A percentile compares a stretch with the other conserved stretches of the same genome.
These are phyloP conservation scores for Trichosporon sp. DNA, from an alignment of 1,284 basidiomycete genomes.

Conservation along the genomic window DNA sequence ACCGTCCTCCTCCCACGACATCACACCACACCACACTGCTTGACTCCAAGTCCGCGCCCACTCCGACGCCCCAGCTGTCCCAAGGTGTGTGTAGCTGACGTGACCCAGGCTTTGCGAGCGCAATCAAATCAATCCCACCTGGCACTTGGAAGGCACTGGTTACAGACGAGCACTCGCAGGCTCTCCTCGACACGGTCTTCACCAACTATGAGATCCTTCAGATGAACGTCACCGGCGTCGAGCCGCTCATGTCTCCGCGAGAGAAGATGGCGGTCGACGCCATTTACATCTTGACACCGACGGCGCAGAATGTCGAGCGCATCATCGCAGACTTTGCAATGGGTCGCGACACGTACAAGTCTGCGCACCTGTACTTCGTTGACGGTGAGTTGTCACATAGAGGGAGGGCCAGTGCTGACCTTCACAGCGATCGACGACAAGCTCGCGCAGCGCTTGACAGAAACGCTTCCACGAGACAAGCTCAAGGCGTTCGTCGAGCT, in stretches of 20 bases:
- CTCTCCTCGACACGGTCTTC: constrained; percentile 75
- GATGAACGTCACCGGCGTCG: constrained; percentile 75
- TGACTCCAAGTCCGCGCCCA: neutral
- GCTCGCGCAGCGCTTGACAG: constrained; percentile 65
- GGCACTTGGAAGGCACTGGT: constrained; percentile 94
- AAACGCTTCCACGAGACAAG: constrained; percentile 40
- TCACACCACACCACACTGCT: neutral
- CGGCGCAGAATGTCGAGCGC: constrained; percentile 85
- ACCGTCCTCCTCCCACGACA: neutral
- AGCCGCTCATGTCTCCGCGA: constrained; percentile 52
- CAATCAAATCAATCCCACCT: constrained; percentile 60
- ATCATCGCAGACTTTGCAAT: constrained; percentile 76
- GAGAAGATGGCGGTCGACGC: constrained; percentile 53
- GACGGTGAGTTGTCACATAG: constrained; percentile 84
- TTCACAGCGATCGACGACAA: constrained; percentile 54
- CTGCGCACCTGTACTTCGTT: constrained; percentile 88
- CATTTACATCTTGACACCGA: constrained; percentile 91
- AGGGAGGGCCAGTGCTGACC: too few relatives aligned
- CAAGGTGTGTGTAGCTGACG: neutral
- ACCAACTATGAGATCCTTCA: constrained; percentile 89
- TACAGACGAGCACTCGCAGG: constrained; percentile 85
- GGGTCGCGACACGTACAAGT: constrained; percentile 68
- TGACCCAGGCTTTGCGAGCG: constrained; percentile 42
- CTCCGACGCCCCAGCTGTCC: neutral
- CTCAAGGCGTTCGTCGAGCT: constrained; percentile 72